Percentiles rank a stretch among this genome's conserved stretches.
phyloP scores from a whole-genome alignment of 495 filamentous ascomycete genomes.

The Hypoxylon perforatum region DNA sequence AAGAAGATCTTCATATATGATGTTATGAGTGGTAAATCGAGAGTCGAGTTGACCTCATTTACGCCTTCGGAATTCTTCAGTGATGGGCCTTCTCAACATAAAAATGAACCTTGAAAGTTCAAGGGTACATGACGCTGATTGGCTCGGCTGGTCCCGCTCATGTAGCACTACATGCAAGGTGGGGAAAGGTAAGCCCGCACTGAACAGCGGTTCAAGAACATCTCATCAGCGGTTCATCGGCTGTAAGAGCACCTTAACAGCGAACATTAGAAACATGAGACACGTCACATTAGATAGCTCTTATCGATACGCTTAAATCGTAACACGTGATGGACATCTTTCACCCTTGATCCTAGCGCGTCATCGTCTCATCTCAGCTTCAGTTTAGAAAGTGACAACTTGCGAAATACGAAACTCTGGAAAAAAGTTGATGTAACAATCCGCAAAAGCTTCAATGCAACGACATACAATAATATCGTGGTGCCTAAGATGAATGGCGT shows the following conservation, averaged over 20 bases:
- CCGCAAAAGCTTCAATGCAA: constrained; percentile 16
- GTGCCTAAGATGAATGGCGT: constrained; percentile 57
- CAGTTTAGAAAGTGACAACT: constrained; percentile 1
- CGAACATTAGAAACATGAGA: too few relatives aligned
- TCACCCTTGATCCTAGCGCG: not conserved
- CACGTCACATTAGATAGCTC: too few relatives aligned
- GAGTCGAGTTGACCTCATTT: too few relatives aligned
- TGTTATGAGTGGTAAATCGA: too few relatives aligned
- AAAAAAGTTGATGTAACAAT: constrained; percentile 3
- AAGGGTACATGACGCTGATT: constrained; percentile 3
- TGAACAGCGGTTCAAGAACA: constrained; percentile 14
- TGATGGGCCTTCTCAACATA: too few relatives aligned
- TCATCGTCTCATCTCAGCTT: not conserved
- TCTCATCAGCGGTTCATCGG: not conserved
- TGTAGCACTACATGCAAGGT: not conserved
- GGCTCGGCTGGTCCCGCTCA: constrained; percentile 26
- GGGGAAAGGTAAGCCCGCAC: constrained; percentile 3
- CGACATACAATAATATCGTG: constrained; percentile 3
- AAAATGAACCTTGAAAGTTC: constrained; percentile 6
- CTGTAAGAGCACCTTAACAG: not conserved
- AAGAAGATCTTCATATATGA: too few relatives aligned
- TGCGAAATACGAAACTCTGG: not conserved
- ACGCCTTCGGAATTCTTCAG: too few relatives aligned
- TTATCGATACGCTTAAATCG: not conserved
- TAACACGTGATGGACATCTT: constrained; percentile 14